Evolutionary conservation across 345 rosid genomes (phyloP), one percentile per base, ranked within the genome.

Genomic region (Murraya paniculata): DNA sequence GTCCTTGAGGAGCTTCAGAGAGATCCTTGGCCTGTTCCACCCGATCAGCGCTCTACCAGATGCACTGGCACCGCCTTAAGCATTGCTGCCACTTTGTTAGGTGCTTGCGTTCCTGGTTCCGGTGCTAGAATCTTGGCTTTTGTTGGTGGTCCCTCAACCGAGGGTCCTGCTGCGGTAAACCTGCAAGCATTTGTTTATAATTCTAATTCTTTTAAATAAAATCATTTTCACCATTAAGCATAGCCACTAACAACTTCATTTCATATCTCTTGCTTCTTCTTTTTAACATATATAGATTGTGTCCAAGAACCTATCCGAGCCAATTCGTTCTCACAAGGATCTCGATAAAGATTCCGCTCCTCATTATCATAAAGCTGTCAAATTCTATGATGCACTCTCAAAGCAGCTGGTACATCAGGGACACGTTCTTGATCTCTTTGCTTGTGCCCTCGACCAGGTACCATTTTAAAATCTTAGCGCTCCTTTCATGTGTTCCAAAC

Each of bases 371-470:
- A 88, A 89, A 88, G 97, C 99, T 45, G 91, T 92, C 3, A 93
- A 88, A 80, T 91, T 94, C 83, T 92, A 91, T 57, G 94, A 91
- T 71, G 85, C 84, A 11, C 93, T 96, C 77, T 86, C 97, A 1
- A 96, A 92, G 84, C 97, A 96, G 84, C 98, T 96, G 78, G 95
- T 96, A 82, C 93, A 96, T 83, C 99, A 96, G 82, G 99, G 99
- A 24, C 99, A 96, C 74, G 91, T 96, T 69, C 97, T 96, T 25
- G 97, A 96, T 89, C 89, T 96, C 77, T 96, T 92, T 77, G 99
- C 99, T 9, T 87, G 99, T 84, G 90, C 99, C 30, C 92, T 90
- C 74, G 99, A 94, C 87, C 99, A 94, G 97, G 98, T 89, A 70
- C 22, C 14, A 61, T 27, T 35, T 33, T 4, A 61, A 61, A 80